Conservation (phyloP, 2,329 filamentous ascomycete species). For the Pseudogymnoascus pannorum region DNA sequence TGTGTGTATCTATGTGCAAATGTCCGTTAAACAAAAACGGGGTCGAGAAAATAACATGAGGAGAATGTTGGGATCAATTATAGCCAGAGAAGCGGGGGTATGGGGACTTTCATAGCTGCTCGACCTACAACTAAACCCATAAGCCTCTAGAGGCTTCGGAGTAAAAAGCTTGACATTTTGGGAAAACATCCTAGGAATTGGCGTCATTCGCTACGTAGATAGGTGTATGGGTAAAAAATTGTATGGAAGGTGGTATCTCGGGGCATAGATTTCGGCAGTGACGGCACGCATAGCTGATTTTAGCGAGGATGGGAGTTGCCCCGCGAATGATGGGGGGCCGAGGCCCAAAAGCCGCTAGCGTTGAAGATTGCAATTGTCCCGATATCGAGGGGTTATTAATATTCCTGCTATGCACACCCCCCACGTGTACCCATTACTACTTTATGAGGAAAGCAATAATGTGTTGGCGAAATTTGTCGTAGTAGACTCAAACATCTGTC, state of each 20-base stretch:
- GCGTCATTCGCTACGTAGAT: neutral
- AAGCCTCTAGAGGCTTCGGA: neutral
- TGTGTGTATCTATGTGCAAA: neutral
- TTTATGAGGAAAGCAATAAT: neutral
- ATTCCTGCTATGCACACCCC: neutral
- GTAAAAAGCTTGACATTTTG: constrained; percentile 9
- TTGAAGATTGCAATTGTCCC: neutral
- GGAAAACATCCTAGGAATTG: neutral
- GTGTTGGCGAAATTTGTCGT: neutral
- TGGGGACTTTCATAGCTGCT: neutral
- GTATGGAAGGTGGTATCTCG: constrained; percentile 5
- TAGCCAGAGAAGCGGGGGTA: neutral
- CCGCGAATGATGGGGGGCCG: neutral
- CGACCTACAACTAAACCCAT: constrained; percentile 5
- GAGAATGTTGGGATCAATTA: neutral
- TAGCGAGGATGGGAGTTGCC: neutral
- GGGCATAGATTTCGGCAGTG: neutral
- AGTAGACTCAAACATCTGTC: neutral
- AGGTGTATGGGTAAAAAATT: neutral
- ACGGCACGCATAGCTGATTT: neutral
- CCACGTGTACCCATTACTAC: neutral
- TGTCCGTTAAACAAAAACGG: neutral
- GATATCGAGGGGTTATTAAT: neutral
- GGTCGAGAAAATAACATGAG: constrained; percentile 2
- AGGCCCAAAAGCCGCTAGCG: constrained; percentile 4